Conservation (phyloP, 208 protist genomes). For the Leishmania lainsoni region DNA sequence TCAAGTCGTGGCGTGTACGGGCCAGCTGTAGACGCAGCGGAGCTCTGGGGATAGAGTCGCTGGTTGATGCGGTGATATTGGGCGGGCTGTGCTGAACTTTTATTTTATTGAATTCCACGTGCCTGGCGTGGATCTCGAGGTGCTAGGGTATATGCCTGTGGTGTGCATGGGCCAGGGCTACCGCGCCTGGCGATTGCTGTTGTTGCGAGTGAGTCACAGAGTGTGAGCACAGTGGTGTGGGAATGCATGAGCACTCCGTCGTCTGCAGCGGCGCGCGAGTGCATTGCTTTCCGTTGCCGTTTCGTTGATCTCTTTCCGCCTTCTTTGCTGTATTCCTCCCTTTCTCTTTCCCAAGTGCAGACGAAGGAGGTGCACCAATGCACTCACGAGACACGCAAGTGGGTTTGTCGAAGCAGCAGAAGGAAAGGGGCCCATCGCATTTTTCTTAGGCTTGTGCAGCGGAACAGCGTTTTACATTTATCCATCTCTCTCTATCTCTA, state of each 20-base stretch:
- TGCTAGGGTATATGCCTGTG: background rate
- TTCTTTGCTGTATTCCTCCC: background rate
- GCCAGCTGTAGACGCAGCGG: slow-evolving; percentile 89
- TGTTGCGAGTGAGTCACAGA: background rate
- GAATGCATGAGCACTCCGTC: background rate
- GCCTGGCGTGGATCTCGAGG: slow-evolving; percentile 1
- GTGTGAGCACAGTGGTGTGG: background rate
- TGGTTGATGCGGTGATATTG: background rate
- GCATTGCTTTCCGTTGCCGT: background rate
- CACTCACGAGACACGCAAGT: background rate
- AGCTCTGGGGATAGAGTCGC: slow-evolving; percentile 81
- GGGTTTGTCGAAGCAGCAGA: background rate
- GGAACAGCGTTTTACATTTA: background rate
- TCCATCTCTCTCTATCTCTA: background rate
- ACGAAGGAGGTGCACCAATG: background rate
- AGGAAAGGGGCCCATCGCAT: background rate
- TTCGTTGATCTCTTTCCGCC: background rate
- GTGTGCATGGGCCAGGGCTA: background rate
- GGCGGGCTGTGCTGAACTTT: background rate
- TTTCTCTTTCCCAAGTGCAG: no score
- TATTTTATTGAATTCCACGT: background rate
- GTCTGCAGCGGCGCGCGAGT: background rate
- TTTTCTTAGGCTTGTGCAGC: background rate
- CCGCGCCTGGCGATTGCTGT: background rate
- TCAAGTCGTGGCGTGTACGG: slow-evolving; percentile 90